phyloP scores from a whole-genome alignment of 106 monocot species.

The Dioscorea dumetorum region DNA sequence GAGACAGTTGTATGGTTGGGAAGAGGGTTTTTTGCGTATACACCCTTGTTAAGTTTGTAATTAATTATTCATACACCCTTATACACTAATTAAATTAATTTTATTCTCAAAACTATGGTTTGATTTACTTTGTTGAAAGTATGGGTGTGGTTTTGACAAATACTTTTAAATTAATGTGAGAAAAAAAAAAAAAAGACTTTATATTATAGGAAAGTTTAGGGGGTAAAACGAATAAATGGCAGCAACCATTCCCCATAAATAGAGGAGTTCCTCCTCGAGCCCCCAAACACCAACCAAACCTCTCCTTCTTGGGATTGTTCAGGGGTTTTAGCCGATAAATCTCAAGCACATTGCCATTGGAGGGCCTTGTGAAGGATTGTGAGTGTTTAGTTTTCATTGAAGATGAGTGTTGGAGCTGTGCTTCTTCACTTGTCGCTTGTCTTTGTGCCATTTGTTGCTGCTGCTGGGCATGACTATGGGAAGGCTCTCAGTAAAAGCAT shows the following conservation, averaged over 20 bases:
- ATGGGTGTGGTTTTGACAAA: too few relatives aligned
- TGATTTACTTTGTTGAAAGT: too few relatives aligned
- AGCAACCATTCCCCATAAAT: not conserved
- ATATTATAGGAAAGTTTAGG: too few relatives aligned
- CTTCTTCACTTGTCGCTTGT: conserved; percentile 1
- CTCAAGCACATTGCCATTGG: not conserved
- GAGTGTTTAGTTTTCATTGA: not conserved
- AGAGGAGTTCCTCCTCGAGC: not conserved
- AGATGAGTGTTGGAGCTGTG: not conserved
- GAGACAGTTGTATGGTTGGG: too few relatives aligned
- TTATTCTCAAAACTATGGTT: too few relatives aligned
- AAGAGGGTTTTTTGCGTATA: too few relatives aligned
- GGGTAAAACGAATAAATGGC: too few relatives aligned
- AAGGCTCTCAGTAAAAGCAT: conserved; percentile 77
- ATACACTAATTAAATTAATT: too few relatives aligned
- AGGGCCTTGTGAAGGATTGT: not conserved
- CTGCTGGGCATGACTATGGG: conserved; percentile 71
- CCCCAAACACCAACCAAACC: not conserved
- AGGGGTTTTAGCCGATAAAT: not conserved
- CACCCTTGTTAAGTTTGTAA: too few relatives aligned
- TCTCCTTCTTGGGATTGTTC: not conserved
- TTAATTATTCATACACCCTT: too few relatives aligned
- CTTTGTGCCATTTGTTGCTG: conserved; percentile 11
- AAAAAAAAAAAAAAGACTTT: too few relatives aligned
- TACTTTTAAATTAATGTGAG: too few relatives aligned